Conservation (phyloP, 352 stramenopile genomes). For the Thraustochytrium sp. region DNA sequence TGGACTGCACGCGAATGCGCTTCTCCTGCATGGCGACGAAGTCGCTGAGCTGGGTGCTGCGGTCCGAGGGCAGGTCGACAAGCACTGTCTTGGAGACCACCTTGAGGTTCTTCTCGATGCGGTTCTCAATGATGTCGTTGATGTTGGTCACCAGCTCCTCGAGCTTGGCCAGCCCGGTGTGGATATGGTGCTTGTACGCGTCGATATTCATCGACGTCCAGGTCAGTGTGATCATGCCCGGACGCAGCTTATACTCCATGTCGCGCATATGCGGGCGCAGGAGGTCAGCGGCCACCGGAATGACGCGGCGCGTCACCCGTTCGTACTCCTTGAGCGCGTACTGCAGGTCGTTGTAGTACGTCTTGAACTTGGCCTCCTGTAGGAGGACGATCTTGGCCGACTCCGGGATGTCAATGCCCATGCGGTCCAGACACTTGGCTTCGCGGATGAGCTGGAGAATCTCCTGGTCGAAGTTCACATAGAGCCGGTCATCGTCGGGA, state of each 20-base stretch:
- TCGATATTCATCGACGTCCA: conserved; percentile 99
- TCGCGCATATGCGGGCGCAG: conserved; percentile 95
- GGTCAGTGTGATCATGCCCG: conserved; percentile 97
- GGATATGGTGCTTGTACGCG: conserved; percentile 87
- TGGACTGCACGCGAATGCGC: conserved; percentile 81
- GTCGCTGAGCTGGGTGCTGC: conserved; percentile 93
- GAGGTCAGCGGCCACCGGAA: conserved; percentile 91
- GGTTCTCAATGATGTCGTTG: conserved; percentile 98
- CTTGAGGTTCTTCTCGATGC: conserved; percentile 97
- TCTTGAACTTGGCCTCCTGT: conserved; percentile 98
- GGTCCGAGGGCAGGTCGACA: conserved; percentile 89
- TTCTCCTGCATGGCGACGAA: conserved; percentile 93
- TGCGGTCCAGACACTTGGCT: conserved; percentile 93
- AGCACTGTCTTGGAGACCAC: conserved; percentile 94
- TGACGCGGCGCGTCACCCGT: conserved; percentile 90
- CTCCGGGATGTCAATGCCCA: conserved; percentile 96
- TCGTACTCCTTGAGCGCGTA: conserved; percentile 94
- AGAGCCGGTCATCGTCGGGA: conserved; percentile 93
- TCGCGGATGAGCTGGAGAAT: conserved; percentile 95
- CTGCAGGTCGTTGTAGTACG: conserved; percentile 94
- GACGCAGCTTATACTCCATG: conserved; percentile 97
- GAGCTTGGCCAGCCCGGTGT: conserved; percentile 84
- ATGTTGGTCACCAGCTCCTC: conserved; percentile 96
- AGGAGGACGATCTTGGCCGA: conserved; percentile 94
- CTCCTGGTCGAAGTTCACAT: conserved; percentile 98